phyloP scores from a whole-genome alignment of 805 yeast genomes.

The Candida khao-thaluensis region DNA sequence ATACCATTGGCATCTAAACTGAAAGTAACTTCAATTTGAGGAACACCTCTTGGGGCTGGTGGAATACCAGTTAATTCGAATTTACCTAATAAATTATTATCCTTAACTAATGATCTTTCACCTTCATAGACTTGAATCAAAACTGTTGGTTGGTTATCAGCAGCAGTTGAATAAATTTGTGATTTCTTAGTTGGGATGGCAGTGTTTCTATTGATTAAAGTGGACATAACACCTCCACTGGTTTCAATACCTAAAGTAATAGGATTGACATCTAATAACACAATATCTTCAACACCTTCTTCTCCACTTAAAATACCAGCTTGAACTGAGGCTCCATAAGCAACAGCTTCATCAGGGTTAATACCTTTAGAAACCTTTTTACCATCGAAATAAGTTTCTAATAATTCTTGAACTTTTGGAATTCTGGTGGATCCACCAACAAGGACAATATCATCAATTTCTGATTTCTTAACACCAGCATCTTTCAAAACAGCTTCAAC shows the following conservation, averaged over 20 bases:
- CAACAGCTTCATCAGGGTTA: conserved; percentile 52
- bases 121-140: conserved; percentile 99
- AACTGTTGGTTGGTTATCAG: conserved; percentile 98
- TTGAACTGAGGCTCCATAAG: conserved; percentile 89
- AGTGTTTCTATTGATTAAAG: conserved; percentile 98
- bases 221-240: conserved; percentile 99
- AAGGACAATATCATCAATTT: conserved; percentile 46
- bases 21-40: conserved; percentile 98
- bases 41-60: conserved; percentile 98
- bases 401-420: conserved; percentile 49
- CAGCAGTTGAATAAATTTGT: conserved; percentile 98
- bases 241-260: conserved; percentile 99
- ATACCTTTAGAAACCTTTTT: conserved; percentile 49
- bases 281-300: conserved; percentile 94
- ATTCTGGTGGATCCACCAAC: conserved; percentile 53
- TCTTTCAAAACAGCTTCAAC: conserved; percentile 48
- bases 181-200: conserved; percentile 99
- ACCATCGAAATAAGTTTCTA: conserved; percentile 54
- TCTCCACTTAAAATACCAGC: conserved; percentile 97
- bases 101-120: conserved; percentile 98
- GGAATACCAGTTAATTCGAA: conserved; percentile 98
- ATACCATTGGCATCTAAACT: conserved; percentile 99
- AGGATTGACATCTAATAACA: conserved; percentile 96
- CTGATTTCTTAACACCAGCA: conserved; percentile 45
- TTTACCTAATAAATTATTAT: conserved; percentile 97